Evolutionary conservation across 306 rosid species (phyloP), one percentile per base, ranked within the genome.

Genomic region (Benincasa hispida): DNA sequence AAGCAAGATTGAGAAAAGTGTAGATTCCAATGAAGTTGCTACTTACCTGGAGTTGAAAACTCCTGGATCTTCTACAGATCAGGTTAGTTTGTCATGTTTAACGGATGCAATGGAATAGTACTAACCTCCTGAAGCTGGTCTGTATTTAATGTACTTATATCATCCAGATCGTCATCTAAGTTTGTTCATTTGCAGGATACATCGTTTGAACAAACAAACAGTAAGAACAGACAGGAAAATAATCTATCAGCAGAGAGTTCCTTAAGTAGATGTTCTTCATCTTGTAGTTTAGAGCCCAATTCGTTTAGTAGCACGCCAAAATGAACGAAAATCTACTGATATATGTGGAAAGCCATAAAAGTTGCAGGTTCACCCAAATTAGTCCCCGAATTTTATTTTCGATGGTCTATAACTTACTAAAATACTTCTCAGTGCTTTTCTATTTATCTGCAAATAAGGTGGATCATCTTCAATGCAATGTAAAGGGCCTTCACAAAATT

Each of bases 21-120:
- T 74, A 72, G 90, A 81, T 59, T 88, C 92, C 18, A 87, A 79
- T 65, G 87, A 88, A 79, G 91, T 93, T 57, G 84, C 86, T 2
- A 88, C 96, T 8, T 85, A 89, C 68, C 84, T 89, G 63, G 93
- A 90, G 84, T 78, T 92, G 87, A 92, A 90, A 84, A 93, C 91
- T 68, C 92, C 97, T 19, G 96, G 97, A 10, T 91, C 87, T 51
- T 74, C 89, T 17, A 77, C 89, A 65, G 93, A 93, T 75, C 93
- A 88, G 96, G 98, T 91, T 55, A 57, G 88, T 47, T 61, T 41
- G n/a, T n/a, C n/a, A n/a, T n/a, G n/a, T n/a, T n/a, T n/a, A n/a
- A n/a, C n/a, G n/a, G n/a, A n/a, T n/a, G n/a, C n/a, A n/a, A n/a
- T n/a, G n/a, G n/a, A n/a, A 27, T 27, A 19, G 28, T 41, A 41